Evolutionary conservation across 106 monocot genomes (phyloP).

Genomic region (Agapanthus africanus): DNA sequence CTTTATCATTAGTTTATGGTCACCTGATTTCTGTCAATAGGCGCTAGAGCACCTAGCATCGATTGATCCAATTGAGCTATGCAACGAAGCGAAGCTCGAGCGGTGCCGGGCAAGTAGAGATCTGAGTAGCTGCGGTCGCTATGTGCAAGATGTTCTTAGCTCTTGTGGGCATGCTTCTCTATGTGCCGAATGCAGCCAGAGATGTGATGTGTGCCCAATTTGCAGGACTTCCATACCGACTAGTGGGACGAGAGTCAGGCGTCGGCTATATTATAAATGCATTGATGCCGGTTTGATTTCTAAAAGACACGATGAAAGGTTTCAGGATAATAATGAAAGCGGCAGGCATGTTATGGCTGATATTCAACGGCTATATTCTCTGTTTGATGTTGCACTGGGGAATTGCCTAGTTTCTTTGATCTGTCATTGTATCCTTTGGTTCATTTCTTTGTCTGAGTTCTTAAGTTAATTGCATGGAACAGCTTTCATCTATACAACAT

Average conservation of each 20-base stretch:
- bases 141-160: conserved; percentile 65
- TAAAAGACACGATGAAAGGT: conserved; percentile 48
- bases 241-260: conserved; percentile 37
- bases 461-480: no score
- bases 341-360: conserved; percentile 40
- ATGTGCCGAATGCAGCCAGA: conserved; percentile 83
- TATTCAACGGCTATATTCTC: conserved; percentile 67
- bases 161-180: conserved; percentile 91
- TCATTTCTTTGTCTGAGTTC: neutral
- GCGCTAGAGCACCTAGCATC: conserved; percentile 79
- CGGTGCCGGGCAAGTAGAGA: conserved; percentile 80
- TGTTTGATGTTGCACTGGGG: conserved; percentile 89
- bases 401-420: conserved; percentile 86
- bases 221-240: conserved; percentile 55
- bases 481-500: no score
- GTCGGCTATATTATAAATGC: conserved; percentile 86
- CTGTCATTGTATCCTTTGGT: conserved; percentile 89
- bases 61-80: conserved; percentile 62
- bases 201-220: conserved; percentile 81
- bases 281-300: conserved; percentile 72
- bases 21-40: neutral
- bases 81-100: conserved; percentile 84
- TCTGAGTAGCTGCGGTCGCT: conserved; percentile 82
- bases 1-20: neutral
- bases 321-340: conserved; percentile 55